Conservation (phyloP, 768 basidiomycete species). For the Phanerochaete sordida region DNA sequence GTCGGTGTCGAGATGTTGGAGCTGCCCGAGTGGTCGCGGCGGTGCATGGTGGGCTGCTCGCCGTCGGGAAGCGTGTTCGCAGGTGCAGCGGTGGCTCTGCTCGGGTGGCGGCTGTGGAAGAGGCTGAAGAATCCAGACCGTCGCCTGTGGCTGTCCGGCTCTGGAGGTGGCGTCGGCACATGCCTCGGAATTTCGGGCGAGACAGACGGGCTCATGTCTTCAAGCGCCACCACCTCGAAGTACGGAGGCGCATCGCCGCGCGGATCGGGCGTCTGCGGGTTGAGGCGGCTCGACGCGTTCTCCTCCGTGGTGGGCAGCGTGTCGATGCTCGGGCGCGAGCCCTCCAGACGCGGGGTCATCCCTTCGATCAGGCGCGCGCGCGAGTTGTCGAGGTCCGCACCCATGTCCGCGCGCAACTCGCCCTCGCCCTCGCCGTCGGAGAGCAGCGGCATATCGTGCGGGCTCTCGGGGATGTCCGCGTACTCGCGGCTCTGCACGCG, state of each 20-base stretch:
- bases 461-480: constrained; percentile 36
- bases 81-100: not conserved
- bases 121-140: constrained; percentile 19
- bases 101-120: constrained; percentile 16
- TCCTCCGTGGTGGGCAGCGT: constrained; percentile 20
- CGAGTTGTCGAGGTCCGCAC: not conserved
- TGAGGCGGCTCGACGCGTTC: constrained; percentile 1
- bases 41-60: constrained; percentile 9
- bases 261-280: constrained; percentile 24
- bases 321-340: constrained; percentile 23
- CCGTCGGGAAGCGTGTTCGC: constrained; percentile 10
- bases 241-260: constrained; percentile 70
- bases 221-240: constrained; percentile 43
- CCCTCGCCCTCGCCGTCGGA: constrained; percentile 30
- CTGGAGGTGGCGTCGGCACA: not conserved
- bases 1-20: constrained; percentile 26
- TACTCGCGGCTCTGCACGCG: constrained; percentile 22
- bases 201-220: constrained; percentile 21
- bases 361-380: not conserved
- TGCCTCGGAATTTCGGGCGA: constrained; percentile 1
- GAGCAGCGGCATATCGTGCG: constrained; percentile 42
- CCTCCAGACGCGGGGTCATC: not conserved
- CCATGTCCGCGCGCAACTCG: constrained; percentile 18
- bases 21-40: constrained; percentile 16
- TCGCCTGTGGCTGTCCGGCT: constrained; percentile 7